phyloP scores from a whole-genome alignment of 345 rosid species.

The Populus euphratica region DNA sequence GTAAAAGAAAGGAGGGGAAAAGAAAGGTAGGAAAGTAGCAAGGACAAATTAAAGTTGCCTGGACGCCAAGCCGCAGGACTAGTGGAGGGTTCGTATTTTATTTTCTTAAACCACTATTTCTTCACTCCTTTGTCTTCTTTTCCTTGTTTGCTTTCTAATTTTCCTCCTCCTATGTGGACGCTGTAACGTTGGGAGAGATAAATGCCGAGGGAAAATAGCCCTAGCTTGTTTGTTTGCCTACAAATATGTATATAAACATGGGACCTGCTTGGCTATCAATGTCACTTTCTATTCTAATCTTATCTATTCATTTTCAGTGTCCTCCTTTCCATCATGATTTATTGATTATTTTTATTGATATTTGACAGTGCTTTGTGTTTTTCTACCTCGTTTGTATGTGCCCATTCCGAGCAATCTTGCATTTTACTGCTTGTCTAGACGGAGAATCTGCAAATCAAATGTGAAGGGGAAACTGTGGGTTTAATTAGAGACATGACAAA shows the following conservation, averaged over 20 bases:
- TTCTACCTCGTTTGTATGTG: background rate
- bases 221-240: background rate
- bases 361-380: background rate
- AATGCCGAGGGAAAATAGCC: background rate
- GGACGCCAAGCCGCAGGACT: background rate
- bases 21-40: background rate
- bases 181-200: background rate
- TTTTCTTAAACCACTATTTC: background rate
- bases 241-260: conserved; percentile 6
- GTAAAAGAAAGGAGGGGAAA: background rate
- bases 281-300: background rate
- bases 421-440: background rate
- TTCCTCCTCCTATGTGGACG: background rate
- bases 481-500: background rate
- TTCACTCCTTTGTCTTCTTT: background rate
- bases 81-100: background rate
- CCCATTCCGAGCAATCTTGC: background rate
- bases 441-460: background rate
- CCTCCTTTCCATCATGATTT: background rate
- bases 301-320: background rate
- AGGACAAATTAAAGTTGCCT: no score
- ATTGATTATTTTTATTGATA: background rate
- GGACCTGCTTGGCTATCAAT: conserved; percentile 16
- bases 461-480: background rate
- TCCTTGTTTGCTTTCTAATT: background rate